phyloP scores from a whole-genome alignment of 2,329 filamentous ascomycete species.

The Scortechinia acanthostroma region DNA sequence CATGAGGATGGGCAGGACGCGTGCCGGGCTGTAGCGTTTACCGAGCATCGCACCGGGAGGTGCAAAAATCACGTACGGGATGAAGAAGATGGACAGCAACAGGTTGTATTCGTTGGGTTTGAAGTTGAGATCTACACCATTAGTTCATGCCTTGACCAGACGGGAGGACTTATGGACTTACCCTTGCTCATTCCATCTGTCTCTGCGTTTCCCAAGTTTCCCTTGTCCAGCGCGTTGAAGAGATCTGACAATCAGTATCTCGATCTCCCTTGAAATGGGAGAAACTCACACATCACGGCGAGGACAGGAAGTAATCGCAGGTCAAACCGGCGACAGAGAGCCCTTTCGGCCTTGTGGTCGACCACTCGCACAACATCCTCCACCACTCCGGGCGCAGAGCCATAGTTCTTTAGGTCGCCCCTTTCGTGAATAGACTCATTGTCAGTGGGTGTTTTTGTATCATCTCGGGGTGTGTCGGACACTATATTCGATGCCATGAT shows the following conservation, averaged over 20 bases:
- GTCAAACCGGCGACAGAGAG: background rate
- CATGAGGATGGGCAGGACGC: slow-evolving; percentile 64
- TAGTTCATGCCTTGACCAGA: background rate
- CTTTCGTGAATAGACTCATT: too few species aligned
- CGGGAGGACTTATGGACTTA: slow-evolving; percentile 4
- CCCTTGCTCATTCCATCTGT: slow-evolving; percentile 37
- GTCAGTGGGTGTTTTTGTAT: too few species aligned
- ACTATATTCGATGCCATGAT: too few species aligned
- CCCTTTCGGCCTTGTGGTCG: background rate
- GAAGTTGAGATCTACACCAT: slow-evolving; percentile 42
- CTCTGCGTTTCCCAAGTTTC: slow-evolving; percentile 46
- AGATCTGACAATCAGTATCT: slow-evolving; percentile 13
- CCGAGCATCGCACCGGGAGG: slow-evolving; percentile 59
- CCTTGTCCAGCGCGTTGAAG: slow-evolving; percentile 38
- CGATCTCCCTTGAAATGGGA: background rate
- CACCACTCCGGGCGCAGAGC: background rate
- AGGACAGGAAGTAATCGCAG: background rate
- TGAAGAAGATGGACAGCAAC: slow-evolving; percentile 64
- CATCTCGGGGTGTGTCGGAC: too few species aligned
- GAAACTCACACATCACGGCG: background rate
- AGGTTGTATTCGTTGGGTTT: slow-evolving; percentile 60
- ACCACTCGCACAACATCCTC: background rate
- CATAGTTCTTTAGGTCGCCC: too few species aligned
- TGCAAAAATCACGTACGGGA: slow-evolving; percentile 67
- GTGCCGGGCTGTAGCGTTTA: slow-evolving; percentile 59